These are phyloP conservation scores for Rhodotorula sp. DNA, from an alignment of 1,284 basidiomycete species.

Conservation along the genomic window DNA sequence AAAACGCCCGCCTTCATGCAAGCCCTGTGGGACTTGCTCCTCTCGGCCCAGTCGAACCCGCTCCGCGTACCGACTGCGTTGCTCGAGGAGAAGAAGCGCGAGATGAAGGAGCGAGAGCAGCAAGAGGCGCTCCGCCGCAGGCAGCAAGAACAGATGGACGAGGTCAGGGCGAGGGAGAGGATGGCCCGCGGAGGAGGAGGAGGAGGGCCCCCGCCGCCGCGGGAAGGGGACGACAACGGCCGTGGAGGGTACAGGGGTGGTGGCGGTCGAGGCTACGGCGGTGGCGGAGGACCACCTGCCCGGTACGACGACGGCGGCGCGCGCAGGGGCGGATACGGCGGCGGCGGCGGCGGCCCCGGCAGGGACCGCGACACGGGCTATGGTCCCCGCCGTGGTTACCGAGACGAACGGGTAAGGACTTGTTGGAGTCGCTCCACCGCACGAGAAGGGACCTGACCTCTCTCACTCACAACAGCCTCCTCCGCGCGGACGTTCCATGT, in stretches of 20 bases:
- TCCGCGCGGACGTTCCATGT: conserved; percentile 10
- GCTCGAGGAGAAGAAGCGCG: conserved; percentile 92
- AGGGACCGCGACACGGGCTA: conserved; percentile 5
- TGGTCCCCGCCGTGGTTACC: not conserved
- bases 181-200: conserved; percentile 40
- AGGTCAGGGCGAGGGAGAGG: conserved; percentile 42
- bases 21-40: conserved; percentile 80
- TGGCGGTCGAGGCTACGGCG: conserved; percentile 51
- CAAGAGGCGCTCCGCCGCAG: conserved; percentile 61
- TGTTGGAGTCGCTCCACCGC: too few relatives aligned
- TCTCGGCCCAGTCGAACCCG: conserved; percentile 84
- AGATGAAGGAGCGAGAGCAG: conserved; percentile 74
- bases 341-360: conserved; percentile 1
- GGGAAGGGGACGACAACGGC: conserved; percentile 48
- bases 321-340: not conserved
- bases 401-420: conserved; percentile 1
- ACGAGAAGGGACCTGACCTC: not conserved
- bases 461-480: not conserved
- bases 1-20: conserved; percentile 81
- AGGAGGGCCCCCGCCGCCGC: too few relatives aligned
- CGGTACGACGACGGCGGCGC: conserved; percentile 24
- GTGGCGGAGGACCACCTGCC: conserved; percentile 47
- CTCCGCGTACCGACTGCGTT: conserved; percentile 91
- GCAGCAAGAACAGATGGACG: conserved; percentile 48
- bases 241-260: conserved; percentile 51